Percentiles rank a stretch among this genome's conserved stretches.
phyloP scores from a whole-genome alignment of 2,329 filamentous ascomycete genomes.

The Diplodia mutila region DNA sequence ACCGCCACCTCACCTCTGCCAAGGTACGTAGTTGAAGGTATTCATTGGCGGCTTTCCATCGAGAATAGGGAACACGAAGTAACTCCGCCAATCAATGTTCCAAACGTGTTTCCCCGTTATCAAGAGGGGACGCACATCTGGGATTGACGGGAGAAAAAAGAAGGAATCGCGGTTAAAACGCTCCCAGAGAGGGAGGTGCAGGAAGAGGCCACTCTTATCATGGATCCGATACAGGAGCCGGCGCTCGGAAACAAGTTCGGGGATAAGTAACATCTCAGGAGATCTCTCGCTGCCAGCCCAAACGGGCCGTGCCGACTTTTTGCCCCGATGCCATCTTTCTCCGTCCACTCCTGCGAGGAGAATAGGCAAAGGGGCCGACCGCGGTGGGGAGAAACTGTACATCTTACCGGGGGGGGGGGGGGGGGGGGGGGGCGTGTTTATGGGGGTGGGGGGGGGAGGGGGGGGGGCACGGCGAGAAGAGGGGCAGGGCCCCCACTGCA shows the following conservation, averaged over 20 bases:
- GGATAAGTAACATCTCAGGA: not conserved
- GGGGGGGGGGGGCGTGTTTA: too few relatives aligned
- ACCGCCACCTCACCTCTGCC: not conserved
- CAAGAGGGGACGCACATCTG: not conserved
- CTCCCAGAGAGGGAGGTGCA: not conserved
- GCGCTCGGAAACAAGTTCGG: not conserved
- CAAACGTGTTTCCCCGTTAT: not conserved
- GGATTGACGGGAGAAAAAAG: not conserved
- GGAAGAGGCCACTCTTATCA: not conserved
- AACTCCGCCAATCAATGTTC: not conserved
- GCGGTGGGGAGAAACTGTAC: not conserved
- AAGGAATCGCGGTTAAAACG: too few relatives aligned
- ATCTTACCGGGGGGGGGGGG: too few relatives aligned
- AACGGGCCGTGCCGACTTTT: not conserved
- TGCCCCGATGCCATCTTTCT: slow-evolving; percentile 26
- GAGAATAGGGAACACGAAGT: too few relatives aligned
- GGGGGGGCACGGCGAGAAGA: too few relatives aligned
- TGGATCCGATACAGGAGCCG: not conserved
- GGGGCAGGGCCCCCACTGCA: too few relatives aligned
- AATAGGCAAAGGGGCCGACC: slow-evolving; percentile 32
- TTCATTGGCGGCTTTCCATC: not conserved
- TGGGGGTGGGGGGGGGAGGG: too few relatives aligned
- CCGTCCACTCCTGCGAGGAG: slow-evolving; percentile 32
- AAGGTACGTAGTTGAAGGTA: not conserved
- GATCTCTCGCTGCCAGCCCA: not conserved